phyloP scores from a whole-genome alignment of 2,329 filamentous ascomycete species.

The Colletotrichum scovillei region DNA sequence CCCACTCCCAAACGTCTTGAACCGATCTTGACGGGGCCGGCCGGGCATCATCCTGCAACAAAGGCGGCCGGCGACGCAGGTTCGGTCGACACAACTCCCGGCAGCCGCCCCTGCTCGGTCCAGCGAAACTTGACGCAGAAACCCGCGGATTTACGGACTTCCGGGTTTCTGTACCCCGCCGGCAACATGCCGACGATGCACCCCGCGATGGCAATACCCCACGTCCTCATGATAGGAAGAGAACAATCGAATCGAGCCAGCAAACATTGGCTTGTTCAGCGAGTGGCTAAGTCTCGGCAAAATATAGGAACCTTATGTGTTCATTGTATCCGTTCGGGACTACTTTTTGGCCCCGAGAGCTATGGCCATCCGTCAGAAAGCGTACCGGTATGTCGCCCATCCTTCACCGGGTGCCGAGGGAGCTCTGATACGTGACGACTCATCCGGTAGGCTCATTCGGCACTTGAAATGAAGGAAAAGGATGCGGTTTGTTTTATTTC shows the following conservation, averaged over 20 bases:
- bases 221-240: not conserved
- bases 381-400: not conserved
- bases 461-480: not conserved
- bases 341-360: slow-evolving; percentile 21
- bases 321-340: slow-evolving; percentile 4
- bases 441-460: not conserved
- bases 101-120: not conserved
- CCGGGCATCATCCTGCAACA: not conserved
- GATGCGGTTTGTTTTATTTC: not conserved
- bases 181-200: not conserved
- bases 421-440: not conserved
- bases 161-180: not conserved
- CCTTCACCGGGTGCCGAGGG: not conserved
- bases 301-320: not conserved
- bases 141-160: slow-evolving; percentile 6
- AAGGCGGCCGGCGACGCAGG: not conserved
- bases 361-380: slow-evolving; percentile 11
- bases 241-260: not conserved
- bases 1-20: not conserved
- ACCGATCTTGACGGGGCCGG: not conserved
- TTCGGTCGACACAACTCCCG: not conserved
- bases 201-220: not conserved
- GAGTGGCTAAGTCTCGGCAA: not conserved
- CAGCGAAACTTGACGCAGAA: not conserved
- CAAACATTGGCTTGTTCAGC: not conserved